Evolutionary conservation across 2,329 filamentous ascomycete genomes (phyloP).

Genomic region (Hypoxylon sp.): DNA sequence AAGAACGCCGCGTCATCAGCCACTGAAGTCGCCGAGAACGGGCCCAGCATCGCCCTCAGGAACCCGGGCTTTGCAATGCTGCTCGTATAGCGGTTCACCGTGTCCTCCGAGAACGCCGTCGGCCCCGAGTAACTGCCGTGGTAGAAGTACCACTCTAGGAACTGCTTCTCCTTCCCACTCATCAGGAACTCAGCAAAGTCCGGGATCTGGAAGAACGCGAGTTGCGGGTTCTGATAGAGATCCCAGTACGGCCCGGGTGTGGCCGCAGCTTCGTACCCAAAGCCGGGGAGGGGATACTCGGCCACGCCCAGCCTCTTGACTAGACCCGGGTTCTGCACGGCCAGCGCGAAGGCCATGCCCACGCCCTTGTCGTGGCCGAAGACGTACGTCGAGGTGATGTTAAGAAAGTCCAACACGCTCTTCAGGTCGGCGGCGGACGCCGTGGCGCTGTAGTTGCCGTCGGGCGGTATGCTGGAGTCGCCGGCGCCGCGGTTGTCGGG

Average conservation of each 20-base stretch:
- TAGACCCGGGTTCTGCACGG: constrained; percentile 55
- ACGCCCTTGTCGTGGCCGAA: constrained; percentile 64
- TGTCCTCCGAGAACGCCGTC: constrained; percentile 57
- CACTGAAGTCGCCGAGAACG: constrained; percentile 55
- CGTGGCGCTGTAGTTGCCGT: constrained; percentile 59
- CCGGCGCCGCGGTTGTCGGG: constrained; percentile 61
- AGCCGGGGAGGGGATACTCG: constrained; percentile 61
- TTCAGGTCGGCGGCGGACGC: constrained; percentile 59
- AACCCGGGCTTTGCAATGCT: constrained; percentile 63
- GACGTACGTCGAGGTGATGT: constrained; percentile 60
- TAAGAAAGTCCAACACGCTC: constrained; percentile 60
- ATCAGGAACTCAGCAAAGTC: constrained; percentile 65
- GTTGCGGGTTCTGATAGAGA: constrained; percentile 60
- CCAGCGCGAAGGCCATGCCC: constrained; percentile 60
- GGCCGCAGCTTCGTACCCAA: constrained; percentile 56
- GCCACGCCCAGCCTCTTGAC: constrained; percentile 57
- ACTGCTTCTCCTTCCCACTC: constrained; percentile 58
- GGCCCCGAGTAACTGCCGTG: constrained; percentile 61
- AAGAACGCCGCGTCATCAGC: constrained; percentile 58
- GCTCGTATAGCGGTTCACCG: constrained; percentile 57
- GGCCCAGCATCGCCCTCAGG: constrained; percentile 58
- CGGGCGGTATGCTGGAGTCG: constrained; percentile 58
- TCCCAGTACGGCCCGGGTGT: constrained; percentile 56
- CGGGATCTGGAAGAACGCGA: constrained; percentile 63
- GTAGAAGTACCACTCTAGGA: constrained; percentile 64